Base-by-base conservation (phyloP, 306 rosid species). In the Fragaria iinumae region DNA sequence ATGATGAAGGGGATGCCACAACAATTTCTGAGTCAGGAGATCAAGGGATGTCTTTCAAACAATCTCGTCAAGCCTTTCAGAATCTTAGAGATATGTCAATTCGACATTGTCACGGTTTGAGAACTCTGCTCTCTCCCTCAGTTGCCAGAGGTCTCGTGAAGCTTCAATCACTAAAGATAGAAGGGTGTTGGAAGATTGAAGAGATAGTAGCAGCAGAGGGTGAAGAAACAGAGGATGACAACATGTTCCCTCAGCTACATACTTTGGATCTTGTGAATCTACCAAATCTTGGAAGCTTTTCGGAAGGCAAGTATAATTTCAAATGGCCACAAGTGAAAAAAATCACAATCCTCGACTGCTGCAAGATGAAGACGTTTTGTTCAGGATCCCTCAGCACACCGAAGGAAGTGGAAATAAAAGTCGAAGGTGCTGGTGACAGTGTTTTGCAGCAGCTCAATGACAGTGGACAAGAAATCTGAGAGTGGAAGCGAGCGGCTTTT, bases 401-500 rank as follows among this genome's bases (percentile, higher is more conserved):
- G 10, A 57, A 11, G 16, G 34, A 57, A 57, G 34, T 57, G 64
- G 2, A n/a, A 2, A 53, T 20, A 20, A 0, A 11, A 8, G 60
- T 18, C 4, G 4, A 2, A 53, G 8, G n/a, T 49, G 55, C n/a
- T 0, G 11, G 13, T n/a, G 29, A 21, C 32, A 56, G 12, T n/a
- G 9, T 56, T 56, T 2, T 2, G 63, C 29, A 56, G 29, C 14
- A 8, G 63, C 63, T 56, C 29, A 9, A 21, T 52, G 10, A 21
- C 63, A 56, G 29, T 9, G 21, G 12, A 56, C 7, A 18, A 17
- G 9, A 50, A 50, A 16, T n/a, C 0, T 55, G 62, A 20, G 97
- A 80, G 83, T 92, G 90, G 81, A 92, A 90, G 39, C 86, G 84
- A 52, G 97, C 96, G 2, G 93, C 98, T 84, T 89, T 89, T 10